Conservation (phyloP, 2,329 filamentous ascomycete species). For the Ceratocystis variospora region DNA sequence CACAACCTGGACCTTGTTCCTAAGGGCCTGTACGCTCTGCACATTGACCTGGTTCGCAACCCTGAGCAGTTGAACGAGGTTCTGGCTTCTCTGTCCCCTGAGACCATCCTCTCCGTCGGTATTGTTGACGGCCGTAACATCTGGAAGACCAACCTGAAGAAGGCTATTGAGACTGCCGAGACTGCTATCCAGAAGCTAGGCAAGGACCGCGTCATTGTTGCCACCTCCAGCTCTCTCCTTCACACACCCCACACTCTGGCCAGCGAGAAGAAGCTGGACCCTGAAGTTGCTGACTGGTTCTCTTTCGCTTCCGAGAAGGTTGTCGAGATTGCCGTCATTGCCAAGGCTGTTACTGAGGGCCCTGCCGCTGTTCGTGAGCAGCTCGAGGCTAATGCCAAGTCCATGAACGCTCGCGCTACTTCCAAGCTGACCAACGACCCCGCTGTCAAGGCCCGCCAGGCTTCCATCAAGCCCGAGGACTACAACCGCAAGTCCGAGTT, state of each 20-base stretch:
- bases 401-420: conserved; percentile 75
- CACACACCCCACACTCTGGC: conserved; percentile 96
- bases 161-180: conserved; percentile 82
- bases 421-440: conserved; percentile 96
- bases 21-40: conserved; percentile 67
- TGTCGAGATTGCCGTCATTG: conserved; percentile 76
- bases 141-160: conserved; percentile 99
- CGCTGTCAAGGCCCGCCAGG: conserved; percentile 90
- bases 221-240: conserved; percentile 92
- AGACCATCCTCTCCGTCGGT: conserved; percentile 85
- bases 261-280: conserved; percentile 95
- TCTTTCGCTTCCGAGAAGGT: conserved; percentile 95
- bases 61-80: conserved; percentile 92
- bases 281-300: conserved; percentile 95
- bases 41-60: conserved; percentile 94
- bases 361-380: conserved; percentile 72
- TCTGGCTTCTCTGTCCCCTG: conserved; percentile 65
- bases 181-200: conserved; percentile 83
- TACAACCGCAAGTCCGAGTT: conserved; percentile 92
- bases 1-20: conserved; percentile 93
- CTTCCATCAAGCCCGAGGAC: conserved; percentile 66
- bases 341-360: conserved; percentile 92
- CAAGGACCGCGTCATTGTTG: conserved; percentile 93
- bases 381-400: conserved; percentile 95
- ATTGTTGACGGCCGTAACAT: conserved; percentile 98